Evolutionary conservation across 495 filamentous ascomycete genomes (phyloP), one percentile per base, ranked within the genome.

Genomic region (Friedmanniomyces endolithicus): DNA sequence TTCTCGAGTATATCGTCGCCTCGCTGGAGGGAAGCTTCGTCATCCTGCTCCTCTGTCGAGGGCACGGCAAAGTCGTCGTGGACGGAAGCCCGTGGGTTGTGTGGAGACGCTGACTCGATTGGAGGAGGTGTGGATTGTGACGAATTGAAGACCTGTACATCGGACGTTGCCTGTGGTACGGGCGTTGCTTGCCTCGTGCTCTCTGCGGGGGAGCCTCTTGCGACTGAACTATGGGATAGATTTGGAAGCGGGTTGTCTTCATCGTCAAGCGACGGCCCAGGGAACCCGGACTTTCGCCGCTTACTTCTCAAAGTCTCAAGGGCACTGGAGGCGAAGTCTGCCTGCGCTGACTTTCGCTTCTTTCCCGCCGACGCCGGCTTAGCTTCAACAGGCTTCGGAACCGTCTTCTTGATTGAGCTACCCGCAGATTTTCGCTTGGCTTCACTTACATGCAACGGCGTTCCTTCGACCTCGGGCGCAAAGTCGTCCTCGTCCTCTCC

Each of bases 401-500:
- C 27, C 3, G 23, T 14, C 25, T 29, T 52, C 48, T 55, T 46
- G 2, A 22, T 35, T 8, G 51, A 43, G 27, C 44, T 48, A 17
- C 23, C 39, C 11, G 34, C 31, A 6, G 49, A 48, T 14, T 33
- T 41, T 16, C 50, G 40, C 48, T 52, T 56, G 8, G 31, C 41
- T 24, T 39, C 51, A 1, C 1, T 24, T 1, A 39, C 17, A 14
- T 48, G 43, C 50, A 58, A 14, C 14, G 59, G 59, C 45, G 59
- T 62, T 17, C 59, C 59, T 55, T 62, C 59, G 14, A 55, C 59
- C 2, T 62, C 55, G 1, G 59, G 59, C 20, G 55, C 59, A 49
- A 65, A 59, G 46, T 62, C 73, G 19, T 71, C 70, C 50, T 78
- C 73, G 37, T 77, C 73, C 4, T 54, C 57, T 3, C 49, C 48